Base-by-base conservation (phyloP, 768 basidiomycete genomes). In the Leccinum boreale region DNA sequence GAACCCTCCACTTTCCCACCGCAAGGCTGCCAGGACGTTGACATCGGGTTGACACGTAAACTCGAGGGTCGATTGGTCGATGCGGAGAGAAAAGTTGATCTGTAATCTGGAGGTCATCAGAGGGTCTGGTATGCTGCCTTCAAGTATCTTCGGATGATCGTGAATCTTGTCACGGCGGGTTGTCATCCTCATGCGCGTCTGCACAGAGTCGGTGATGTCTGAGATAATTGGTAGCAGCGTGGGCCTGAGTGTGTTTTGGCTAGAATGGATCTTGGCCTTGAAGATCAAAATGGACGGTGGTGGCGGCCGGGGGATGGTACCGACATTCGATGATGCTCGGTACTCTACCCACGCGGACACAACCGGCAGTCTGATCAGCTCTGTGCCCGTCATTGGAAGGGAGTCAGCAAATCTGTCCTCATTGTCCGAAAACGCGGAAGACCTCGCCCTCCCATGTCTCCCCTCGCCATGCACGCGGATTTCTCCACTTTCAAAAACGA, bases 1-100 rank as follows among this genome's bases (percentile, higher is more conserved):
- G 67, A 98, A 94, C 0, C 94, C 94, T 44, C 96, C 96, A 63
- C 91, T 95, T 54, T 96, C 89, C 96, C 96, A 98, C 49, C 91
- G 82, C 33, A 97, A 68, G 2, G 87, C 88, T 14, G 91, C 92
- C 44, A 89, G 80, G n/a, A 97, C 95, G 61, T 95, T 93, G 52
- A 94, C 92, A 66, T 94, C 92, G 0, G 93, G 93, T 59, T 87
- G 85, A 63, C 96, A 98, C 1, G 90, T 92, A 26, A 98, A 75
- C 58, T 90, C 86, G 51, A 98, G 79, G 55, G 81, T 86, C 0
- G 96, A 98, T 66, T 87, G 83, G 67, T 98, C 94, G 62, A 98
- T 96, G 28, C 92, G 90, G 33, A 98, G 79, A 64, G 92, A 93
- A 74, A 97, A 84, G 59, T 83, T 89, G 63, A 96, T 84, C 55